Evolutionary conservation across 345 rosid genomes (phyloP).

Genomic region (Brassica carinata): DNA sequence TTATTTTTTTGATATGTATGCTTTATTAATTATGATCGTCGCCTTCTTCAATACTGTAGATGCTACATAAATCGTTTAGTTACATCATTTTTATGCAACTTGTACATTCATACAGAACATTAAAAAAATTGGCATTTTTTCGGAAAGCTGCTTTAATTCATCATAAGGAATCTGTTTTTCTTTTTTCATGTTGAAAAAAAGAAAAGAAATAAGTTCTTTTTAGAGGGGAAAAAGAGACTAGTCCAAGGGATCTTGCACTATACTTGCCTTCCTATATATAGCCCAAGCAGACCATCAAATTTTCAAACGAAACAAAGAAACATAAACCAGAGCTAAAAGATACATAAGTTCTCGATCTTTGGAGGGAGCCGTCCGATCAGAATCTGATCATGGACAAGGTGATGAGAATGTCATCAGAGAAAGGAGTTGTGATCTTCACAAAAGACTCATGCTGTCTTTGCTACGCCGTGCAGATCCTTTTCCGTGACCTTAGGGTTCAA

Average conservation of each 20-base stretch:
- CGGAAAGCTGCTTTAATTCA: conserved; percentile 31
- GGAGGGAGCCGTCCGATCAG: neutral
- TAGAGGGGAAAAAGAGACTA: conserved; percentile 2
- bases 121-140: neutral
- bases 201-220: neutral
- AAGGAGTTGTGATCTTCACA: conserved; percentile 77
- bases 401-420: conserved; percentile 62
- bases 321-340: neutral
- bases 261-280: conserved; percentile 36
- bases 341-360: neutral
- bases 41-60: neutral
- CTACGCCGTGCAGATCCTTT: conserved; percentile 68
- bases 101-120: conserved; percentile 32
- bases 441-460: conserved; percentile 81
- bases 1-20: too few species aligned
- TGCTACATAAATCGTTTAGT: conserved; percentile 5
- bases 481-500: conserved; percentile 68
- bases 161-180: conserved; percentile 18
- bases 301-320: neutral
- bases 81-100: conserved; percentile 13
- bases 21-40: conserved; percentile 13
- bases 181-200: neutral
- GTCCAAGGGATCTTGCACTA: conserved; percentile 32
- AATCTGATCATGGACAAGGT: conserved; percentile 61
- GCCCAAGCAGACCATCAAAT: neutral